Percentiles rank a stretch among this genome's conserved stretches.
Conservation (phyloP, 495 filamentous ascomycete species). For the Entonaema liquescens region DNA sequence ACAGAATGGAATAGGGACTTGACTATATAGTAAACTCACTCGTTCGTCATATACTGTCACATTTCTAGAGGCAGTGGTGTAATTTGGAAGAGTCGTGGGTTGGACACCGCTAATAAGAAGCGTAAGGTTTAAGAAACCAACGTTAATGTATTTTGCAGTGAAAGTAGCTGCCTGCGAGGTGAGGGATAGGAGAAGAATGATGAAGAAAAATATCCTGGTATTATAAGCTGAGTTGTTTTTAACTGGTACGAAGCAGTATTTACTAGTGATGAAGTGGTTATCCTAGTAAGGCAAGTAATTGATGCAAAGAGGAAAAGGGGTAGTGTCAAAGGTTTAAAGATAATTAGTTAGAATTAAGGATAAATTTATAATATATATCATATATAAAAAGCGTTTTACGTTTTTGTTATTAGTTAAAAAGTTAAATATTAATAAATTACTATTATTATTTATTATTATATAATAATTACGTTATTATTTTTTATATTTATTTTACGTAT, state of each 20-base stretch:
- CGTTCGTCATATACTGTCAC: not conserved
- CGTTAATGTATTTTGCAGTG: not conserved
- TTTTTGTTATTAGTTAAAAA: no score
- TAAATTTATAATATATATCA: no score
- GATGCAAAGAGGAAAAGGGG: not conserved
- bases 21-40: slow-evolving; percentile 1
- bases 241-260: not conserved
- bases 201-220: not conserved
- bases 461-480: no score
- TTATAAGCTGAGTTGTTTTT: not conserved
- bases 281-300: not conserved
- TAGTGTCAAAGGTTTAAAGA: no score
- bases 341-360: no score
- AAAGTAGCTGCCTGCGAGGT: not conserved
- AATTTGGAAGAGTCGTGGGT: slow-evolving; percentile 1
- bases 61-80: slow-evolving; percentile 4
- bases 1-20: not conserved
- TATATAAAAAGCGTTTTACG: no score
- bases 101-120: not conserved
- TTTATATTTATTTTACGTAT: no score
- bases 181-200: not conserved
- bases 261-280: not conserved
- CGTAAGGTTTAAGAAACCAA: not conserved
- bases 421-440: no score
- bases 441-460: no score